Percentiles rank a stretch among this genome's conserved stretches.
Evolutionary conservation across 2,329 filamentous ascomycete genomes (phyloP).

Genomic region (Hymenoscyphus repandus): DNA sequence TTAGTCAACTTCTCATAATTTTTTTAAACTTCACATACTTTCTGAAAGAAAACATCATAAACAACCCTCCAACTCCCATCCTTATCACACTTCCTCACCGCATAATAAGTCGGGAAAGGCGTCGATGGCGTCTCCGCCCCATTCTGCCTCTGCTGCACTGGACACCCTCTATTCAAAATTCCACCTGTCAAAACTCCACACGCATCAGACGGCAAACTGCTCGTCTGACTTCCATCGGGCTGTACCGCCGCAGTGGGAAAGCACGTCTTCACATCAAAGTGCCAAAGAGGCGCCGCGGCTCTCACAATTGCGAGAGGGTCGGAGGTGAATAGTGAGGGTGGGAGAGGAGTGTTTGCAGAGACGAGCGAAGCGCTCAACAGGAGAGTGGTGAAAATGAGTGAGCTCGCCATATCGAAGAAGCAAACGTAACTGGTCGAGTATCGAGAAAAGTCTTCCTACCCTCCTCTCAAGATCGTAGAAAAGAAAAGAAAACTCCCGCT

Average conservation of each 20-base stretch:
- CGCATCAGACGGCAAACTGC: slow-evolving; percentile 8
- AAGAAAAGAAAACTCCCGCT: no score
- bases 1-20: not conserved
- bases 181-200: slow-evolving; percentile 1
- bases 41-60: slow-evolving; percentile 20
- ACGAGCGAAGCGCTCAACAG: not conserved
- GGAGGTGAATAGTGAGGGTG: slow-evolving; percentile 11
- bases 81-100: slow-evolving; percentile 11
- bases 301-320: slow-evolving; percentile 10
- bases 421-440: no score
- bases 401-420: no score
- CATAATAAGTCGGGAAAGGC: slow-evolving; percentile 19
- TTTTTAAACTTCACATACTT: slow-evolving; percentile 4
- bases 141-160: slow-evolving; percentile 10
- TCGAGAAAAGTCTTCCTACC: no score
- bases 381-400: no score
- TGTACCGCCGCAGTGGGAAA: slow-evolving; percentile 15
- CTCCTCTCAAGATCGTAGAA: no score
- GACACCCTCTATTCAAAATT: slow-evolving; percentile 10
- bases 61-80: slow-evolving; percentile 17
- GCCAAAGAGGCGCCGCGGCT: slow-evolving; percentile 16
- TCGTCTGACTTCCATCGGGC: slow-evolving; percentile 14
- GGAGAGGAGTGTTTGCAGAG: slow-evolving; percentile 14
- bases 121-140: slow-evolving; percentile 13
- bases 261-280: slow-evolving; percentile 16